Evolutionary conservation across 2,329 filamentous ascomycete species (phyloP), one percentile per base, ranked within the genome.

Genomic region (Aureobasidium sp.): DNA sequence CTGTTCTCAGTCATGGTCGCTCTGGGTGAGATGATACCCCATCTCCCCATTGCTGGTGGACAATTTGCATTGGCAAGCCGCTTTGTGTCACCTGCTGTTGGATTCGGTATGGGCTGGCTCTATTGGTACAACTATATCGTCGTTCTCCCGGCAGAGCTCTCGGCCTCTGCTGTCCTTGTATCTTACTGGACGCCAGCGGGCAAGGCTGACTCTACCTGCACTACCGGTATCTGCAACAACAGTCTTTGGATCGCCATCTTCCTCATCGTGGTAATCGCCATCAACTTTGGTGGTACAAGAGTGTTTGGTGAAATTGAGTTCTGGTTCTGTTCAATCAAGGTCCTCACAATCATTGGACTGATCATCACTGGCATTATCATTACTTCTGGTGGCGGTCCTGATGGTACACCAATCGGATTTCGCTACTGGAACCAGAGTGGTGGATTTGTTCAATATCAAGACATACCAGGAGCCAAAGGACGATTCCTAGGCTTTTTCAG

Each of bases 41-140:
- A 86, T 67, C 85, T 92, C 30, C 90, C 90, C 7, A 85, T 92
- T 39, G 79, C 87, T 25, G 90, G 88, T 63, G 86, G 87, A 41
- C 92, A 92, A 71, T 89, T 88, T 32, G 81, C 86, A 45, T 93
- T 91, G 68, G 88, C 89, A 27, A 81, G 85, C 44, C 86, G 89
- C 16, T 90, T 93, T 68, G 81, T 91, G 61, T 86, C 89, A 69
- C 85, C 84, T 13, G 85, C 85, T 61, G 77, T 91, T 52, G 88
- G 87, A 9, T 91, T 91, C 68, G 81, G 87, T 25, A 88, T 91
- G 81, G 89, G 89, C 27, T 92, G 88, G 88, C 85, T 90, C 63
- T 93, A 92, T 74, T 92, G 87, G 86, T 91, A 78, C 68, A 83
- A 90, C 59, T 88, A 81, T 63, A 86, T 91, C 66, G 89, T 65